These are phyloP conservation scores for Talaromyces sp. DNA, from an alignment of 2,329 filamentous ascomycete species.

Conservation along the genomic window DNA sequence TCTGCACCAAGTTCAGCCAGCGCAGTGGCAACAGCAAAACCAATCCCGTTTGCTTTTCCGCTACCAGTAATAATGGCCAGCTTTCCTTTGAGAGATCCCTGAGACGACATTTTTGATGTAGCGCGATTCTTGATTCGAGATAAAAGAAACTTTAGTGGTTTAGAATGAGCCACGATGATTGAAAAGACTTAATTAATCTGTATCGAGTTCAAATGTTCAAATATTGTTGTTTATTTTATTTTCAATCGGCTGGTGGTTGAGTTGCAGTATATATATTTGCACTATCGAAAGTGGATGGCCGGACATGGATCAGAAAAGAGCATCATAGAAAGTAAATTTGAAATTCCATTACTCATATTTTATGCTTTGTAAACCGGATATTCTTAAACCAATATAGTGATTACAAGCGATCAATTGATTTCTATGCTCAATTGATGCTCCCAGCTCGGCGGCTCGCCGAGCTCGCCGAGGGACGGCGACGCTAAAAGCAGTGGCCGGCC, in stretches of 20 bases:
- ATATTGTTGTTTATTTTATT: background rate
- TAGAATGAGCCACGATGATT: background rate
- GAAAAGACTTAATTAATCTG: background rate
- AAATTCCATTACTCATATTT: background rate
- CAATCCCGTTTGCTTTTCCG: conserved; percentile 1
- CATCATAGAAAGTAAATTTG: background rate
- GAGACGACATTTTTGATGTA: background rate
- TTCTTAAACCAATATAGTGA: background rate
- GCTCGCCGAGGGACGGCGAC: background rate
- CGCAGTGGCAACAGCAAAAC: background rate
- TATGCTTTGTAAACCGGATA: background rate
- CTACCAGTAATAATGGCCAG: conserved; percentile 3
- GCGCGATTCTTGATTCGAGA: background rate
- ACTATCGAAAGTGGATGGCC: background rate
- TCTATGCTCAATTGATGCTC: background rate
- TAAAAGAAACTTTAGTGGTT: background rate
- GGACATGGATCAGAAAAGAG: background rate
- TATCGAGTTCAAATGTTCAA: background rate
- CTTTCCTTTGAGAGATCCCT: background rate
- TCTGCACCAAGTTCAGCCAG: conserved; percentile 1
- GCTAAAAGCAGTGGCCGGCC: background rate
- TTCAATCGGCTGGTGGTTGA: background rate
- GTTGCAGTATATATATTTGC: background rate
- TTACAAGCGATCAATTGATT: background rate
- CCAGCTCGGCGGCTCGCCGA: background rate